phyloP scores from a whole-genome alignment of 2,329 filamentous ascomycete species.

The Epichloe aotearoae region DNA sequence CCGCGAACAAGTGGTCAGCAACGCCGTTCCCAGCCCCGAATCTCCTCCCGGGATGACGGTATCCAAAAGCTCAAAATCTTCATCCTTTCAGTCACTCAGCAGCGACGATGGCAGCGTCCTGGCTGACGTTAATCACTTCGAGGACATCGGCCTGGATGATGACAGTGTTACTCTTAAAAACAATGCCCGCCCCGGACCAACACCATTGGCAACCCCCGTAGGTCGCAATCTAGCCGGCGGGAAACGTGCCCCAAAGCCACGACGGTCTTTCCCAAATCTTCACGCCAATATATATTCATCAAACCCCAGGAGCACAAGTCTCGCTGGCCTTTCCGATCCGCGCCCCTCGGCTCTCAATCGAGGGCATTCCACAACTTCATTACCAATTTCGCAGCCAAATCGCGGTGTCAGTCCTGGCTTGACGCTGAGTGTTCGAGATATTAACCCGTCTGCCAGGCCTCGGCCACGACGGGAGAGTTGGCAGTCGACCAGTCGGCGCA shows the following conservation, averaged over 20 bases:
- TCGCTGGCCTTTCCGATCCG: constrained; percentile 23
- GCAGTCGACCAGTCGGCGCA: constrained; percentile 53
- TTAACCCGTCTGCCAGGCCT: constrained; percentile 18
- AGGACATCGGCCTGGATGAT: constrained; percentile 81
- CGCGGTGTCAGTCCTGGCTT: constrained; percentile 40
- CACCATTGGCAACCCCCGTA: constrained; percentile 10
- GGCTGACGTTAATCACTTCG: constrained; percentile 70
- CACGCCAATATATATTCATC: constrained; percentile 31
- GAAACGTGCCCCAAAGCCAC: constrained; percentile 17
- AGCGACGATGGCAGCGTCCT: constrained; percentile 60
- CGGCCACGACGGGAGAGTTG: constrained; percentile 51
- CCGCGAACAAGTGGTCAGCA: constrained; percentile 17
- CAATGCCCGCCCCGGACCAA: constrained; percentile 22
- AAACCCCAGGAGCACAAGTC: constrained; percentile 39
- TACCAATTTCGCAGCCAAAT: constrained; percentile 25
- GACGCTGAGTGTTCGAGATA: constrained; percentile 31
- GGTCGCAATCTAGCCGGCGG: constrained; percentile 18
- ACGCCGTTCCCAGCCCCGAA: constrained; percentile 19
- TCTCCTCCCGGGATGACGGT: constrained; percentile 51
- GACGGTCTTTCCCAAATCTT: constrained; percentile 32
- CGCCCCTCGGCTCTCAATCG: constrained; percentile 17
- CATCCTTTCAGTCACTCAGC: constrained; percentile 69
- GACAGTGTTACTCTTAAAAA: constrained; percentile 36
- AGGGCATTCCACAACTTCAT: constrained; percentile 22
- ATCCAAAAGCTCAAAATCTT: constrained; percentile 85